Base-by-base conservation (phyloP, 1,284 basidiomycete genomes). In the Athelia psychrophila region DNA sequence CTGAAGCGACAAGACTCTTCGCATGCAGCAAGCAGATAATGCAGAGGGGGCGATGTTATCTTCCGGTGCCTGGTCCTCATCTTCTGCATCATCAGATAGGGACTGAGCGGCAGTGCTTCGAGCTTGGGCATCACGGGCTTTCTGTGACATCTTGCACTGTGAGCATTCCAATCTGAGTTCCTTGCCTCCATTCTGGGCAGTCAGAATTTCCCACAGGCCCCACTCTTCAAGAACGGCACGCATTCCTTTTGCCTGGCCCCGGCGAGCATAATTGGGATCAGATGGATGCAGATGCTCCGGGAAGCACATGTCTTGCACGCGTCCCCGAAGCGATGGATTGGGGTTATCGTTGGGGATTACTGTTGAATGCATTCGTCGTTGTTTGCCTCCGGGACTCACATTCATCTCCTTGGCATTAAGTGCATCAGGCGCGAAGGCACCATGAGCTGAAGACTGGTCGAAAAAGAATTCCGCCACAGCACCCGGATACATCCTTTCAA, bases 351-450 rank as follows among this genome's bases (percentile, higher is more conserved):
- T 5, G 10, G 58, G 60, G 36, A 61, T 60, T 16, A 53, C 35
- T 2, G 60, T 61, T 35, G 51, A 46, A 25, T 49, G 57, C 46
- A 61, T 48, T 18, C 12, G 20, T 4, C 45, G 32, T 40, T 61
- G 56, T 44, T 58, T 51, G 4, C 61, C 59, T 16, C 58, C 38
- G 13, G 61, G 59, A 16, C 51, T 54, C 16, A 61, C 50, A 48
- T 62, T 62, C 60, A 62, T 62, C 16, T 59, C 51, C 20, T 54
- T 60, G 3, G 55, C 54, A 50, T 56, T 59, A 9, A 61, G 56
- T 12, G 60, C 60, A 51, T 61, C 57, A 9, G 44, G 30, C 4
- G 60, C 52, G 20, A 58, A 56, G 13, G 52, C 54, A 27, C 50
- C 50, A 49, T 62, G 60, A n/a, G 55, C 54, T 13, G 58, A 57